A percentile compares a stretch with the other conserved stretches of the same genome.
phyloP scores from a whole-genome alignment of 1,284 basidiomycete species.

The Ganoderma sinense region DNA sequence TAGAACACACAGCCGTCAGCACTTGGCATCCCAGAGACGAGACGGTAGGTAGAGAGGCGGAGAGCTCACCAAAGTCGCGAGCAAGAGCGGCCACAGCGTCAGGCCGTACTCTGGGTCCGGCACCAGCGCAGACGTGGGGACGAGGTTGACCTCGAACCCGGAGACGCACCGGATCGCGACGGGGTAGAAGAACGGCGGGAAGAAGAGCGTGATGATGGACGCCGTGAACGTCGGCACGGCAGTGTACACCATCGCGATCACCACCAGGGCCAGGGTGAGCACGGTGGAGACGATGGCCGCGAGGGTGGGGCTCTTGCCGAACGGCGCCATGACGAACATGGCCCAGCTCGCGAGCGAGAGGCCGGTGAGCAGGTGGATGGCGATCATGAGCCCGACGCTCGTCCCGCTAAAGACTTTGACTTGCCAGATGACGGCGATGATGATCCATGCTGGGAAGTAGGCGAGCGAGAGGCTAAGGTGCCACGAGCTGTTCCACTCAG shows the following conservation, averaged over 20 bases:
- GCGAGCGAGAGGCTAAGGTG: conserved; percentile 61
- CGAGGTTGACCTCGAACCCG: conserved; percentile 68
- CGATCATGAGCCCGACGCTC: conserved; percentile 66
- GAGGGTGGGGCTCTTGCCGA: conserved; percentile 76
- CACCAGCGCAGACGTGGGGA: conserved; percentile 58
- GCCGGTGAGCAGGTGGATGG: conserved; percentile 73
- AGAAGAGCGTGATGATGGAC: conserved; percentile 72
- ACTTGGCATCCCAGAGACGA: not conserved
- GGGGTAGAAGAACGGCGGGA: conserved; percentile 81
- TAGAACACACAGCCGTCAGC: conserved; percentile 35
- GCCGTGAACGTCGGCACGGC: conserved; percentile 53
- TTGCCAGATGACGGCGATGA: conserved; percentile 70
- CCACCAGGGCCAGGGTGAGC: conserved; percentile 62
- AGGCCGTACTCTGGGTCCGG: conserved; percentile 67
- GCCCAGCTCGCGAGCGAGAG: conserved; percentile 76
- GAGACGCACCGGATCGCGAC: conserved; percentile 74
- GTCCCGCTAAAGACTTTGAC: conserved; percentile 71
- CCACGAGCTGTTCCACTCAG: conserved; percentile 58
- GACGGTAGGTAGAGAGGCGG: not conserved
- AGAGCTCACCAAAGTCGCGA: conserved; percentile 65
- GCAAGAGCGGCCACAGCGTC: conserved; percentile 64
- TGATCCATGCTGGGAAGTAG: conserved; percentile 73
- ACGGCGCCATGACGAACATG: conserved; percentile 72
- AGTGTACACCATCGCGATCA: conserved; percentile 17
- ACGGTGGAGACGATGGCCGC: conserved; percentile 74